Evolutionary conservation across 2,329 filamentous ascomycete genomes (phyloP), one percentile per base, ranked within the genome.

Genomic region (Mycosphaerella sp.): DNA sequence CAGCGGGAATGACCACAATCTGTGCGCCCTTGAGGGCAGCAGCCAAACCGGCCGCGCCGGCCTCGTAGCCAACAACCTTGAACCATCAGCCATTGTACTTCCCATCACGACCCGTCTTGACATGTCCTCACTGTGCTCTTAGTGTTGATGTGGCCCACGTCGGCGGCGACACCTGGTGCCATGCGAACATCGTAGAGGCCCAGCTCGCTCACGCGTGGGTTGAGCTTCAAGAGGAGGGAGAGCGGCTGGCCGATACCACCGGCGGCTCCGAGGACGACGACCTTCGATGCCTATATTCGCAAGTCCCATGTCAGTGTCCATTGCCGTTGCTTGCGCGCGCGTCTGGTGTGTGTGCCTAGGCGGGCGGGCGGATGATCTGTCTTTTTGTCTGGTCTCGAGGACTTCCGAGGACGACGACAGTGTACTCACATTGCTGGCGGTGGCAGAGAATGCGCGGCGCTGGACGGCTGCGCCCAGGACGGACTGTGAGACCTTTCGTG

Each of bases 81-180:
- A 12, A 17, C 50, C 58, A 44, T 58, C 51, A 60, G 61, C 57
- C 32, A 41, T 55, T 50, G 43, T 39, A 3, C 32, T 17, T 51
- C 46, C 21, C 21, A 26, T 46, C 38, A 7, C 40, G 46, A 29
- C 14, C 6, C 39, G n/a, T 39, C 14, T 17, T 9, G 17, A 23
- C 6, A 17, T 11, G 36, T 48, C 44, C 72, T 55, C 74, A 78
- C 76, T 67, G 76, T 85, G 80, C 87, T 92, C 85, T 95, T 95
- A 78, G 92, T 96, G 86, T 97, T 97, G 84, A 98, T 90, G 82
- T 98, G 93, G 71, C 87, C 88, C 76, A 98, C 84, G 77, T 98
- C 93, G 73, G 93, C 93, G 68, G 92, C 93, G 76, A 98, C 93
- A 86, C 92, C 92, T 73, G 92, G 92, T 70, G 81, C 92, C 70